Evolutionary conservation across 306 rosid genomes (phyloP).

Genomic region (Mimosa pudica): DNA sequence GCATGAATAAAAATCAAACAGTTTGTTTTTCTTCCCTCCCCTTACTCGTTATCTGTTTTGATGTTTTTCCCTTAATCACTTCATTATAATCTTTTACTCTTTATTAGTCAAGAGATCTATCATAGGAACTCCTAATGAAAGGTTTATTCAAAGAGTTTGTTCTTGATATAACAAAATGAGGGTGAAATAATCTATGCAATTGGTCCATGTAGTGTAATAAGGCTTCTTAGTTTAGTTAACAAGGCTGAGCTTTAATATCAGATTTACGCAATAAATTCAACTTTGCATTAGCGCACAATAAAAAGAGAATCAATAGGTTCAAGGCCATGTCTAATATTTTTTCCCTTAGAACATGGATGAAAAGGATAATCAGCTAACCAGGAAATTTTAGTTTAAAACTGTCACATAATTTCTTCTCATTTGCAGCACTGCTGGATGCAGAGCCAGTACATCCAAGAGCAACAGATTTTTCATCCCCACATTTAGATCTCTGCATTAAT

Average conservation of each 20-base stretch:
- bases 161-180: background rate
- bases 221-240: background rate
- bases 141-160: background rate
- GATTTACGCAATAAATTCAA: background rate
- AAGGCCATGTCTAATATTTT: background rate
- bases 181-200: background rate
- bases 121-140: background rate
- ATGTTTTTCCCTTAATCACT: too few relatives aligned
- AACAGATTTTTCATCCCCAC: constrained; percentile 43
- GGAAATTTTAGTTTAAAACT: constrained; percentile 59
- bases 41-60: too few relatives aligned
- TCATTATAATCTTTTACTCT: too few relatives aligned
- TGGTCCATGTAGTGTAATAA: background rate
- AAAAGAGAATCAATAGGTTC: background rate
- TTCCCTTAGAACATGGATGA: background rate
- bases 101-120: too few relatives aligned
- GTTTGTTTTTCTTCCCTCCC: too few relatives aligned
- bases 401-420: constrained; percentile 55
- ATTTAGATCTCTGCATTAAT: constrained; percentile 57
- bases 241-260: background rate
- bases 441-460: constrained; percentile 46
- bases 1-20: too few relatives aligned
- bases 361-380: constrained; percentile 56
- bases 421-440: constrained; percentile 55
- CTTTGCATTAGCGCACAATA: background rate